phyloP scores from a whole-genome alignment of 305 asterid species.

The Rubia tinctorum region DNA sequence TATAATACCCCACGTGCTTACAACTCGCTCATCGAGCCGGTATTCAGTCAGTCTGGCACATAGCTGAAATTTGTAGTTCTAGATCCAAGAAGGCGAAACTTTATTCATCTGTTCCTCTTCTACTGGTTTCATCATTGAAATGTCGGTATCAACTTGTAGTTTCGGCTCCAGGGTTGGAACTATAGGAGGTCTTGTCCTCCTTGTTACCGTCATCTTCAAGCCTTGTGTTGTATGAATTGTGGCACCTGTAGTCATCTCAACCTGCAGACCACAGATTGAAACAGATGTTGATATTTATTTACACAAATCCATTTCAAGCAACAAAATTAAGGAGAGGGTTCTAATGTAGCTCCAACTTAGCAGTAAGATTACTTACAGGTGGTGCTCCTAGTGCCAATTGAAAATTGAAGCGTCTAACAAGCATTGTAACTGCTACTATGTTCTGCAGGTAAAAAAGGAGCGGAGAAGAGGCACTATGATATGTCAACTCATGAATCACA shows the following conservation, averaged over 20 bases:
- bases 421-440: slow-evolving; percentile 89
- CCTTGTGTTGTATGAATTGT: slow-evolving; percentile 98
- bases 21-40: background rate
- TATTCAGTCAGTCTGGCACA: slow-evolving; percentile 31
- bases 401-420: slow-evolving; percentile 82
- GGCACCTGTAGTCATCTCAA: slow-evolving; percentile 96
- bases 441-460: slow-evolving; percentile 37
- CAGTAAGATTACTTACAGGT: slow-evolving; percentile 55
- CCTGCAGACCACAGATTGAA: slow-evolving; percentile 41
- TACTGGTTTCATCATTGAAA: slow-evolving; percentile 31
- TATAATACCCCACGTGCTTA: background rate
- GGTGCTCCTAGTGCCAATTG: slow-evolving; percentile 94
- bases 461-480: background rate
- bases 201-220: slow-evolving; percentile 79
- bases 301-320: background rate
- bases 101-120: slow-evolving; percentile 44
- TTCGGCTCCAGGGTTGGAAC: slow-evolving; percentile 59
- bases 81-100: slow-evolving; percentile 26
- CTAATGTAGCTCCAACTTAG: background rate
- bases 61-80: slow-evolving; percentile 24
- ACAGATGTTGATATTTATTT: background rate
- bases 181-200: slow-evolving; percentile 57
- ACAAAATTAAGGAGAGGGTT: background rate
- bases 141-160: slow-evolving; percentile 33
- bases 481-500: slow-evolving; percentile 5